phyloP scores from a whole-genome alignment of 2,329 filamentous ascomycete genomes.

The Ophiostoma ips region DNA sequence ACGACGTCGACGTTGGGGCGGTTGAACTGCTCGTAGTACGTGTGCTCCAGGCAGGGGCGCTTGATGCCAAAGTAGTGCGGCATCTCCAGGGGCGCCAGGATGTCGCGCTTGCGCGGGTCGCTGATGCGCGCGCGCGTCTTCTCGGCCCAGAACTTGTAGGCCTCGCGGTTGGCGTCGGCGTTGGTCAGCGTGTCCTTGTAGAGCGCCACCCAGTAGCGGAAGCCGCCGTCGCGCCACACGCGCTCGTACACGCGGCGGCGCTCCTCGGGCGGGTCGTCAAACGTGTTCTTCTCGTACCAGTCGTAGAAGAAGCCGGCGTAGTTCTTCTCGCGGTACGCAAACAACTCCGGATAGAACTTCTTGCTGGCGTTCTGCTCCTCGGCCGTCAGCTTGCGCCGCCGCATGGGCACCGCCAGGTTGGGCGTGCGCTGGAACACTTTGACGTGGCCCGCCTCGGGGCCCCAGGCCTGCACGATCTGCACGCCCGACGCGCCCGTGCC shows the following conservation, averaged over 20 bases:
- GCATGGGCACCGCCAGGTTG: slow-evolving; percentile 51
- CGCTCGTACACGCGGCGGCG: slow-evolving; percentile 34
- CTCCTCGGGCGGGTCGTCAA: slow-evolving; percentile 37
- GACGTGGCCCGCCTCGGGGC: slow-evolving; percentile 35
- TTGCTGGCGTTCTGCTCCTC: slow-evolving; percentile 36
- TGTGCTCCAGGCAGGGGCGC: slow-evolving; percentile 28
- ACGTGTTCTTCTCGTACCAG: slow-evolving; percentile 38
- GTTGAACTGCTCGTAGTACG: slow-evolving; percentile 36
- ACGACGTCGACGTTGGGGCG: slow-evolving; percentile 28
- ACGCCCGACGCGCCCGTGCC: slow-evolving; percentile 52
- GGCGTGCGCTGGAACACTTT: slow-evolving; percentile 54
- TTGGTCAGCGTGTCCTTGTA: slow-evolving; percentile 39
- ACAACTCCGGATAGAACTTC: slow-evolving; percentile 34
- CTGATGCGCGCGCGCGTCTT: slow-evolving; percentile 36
- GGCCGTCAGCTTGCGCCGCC: slow-evolving; percentile 30
- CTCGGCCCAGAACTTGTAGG: slow-evolving; percentile 41
- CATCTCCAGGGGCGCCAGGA: slow-evolving; percentile 37
- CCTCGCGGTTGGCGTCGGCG: slow-evolving; percentile 33
- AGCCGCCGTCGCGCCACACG: slow-evolving; percentile 38
- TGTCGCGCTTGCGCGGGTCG: slow-evolving; percentile 32
- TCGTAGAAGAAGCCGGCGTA: slow-evolving; percentile 48
- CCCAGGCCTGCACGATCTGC: slow-evolving; percentile 48
- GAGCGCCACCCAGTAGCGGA: slow-evolving; percentile 37
- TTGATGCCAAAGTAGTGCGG: slow-evolving; percentile 43
- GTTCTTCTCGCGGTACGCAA: slow-evolving; percentile 33